Percentiles rank a stretch among this genome's conserved stretches.
Conservation (phyloP, 176 grass and related monocot genomes). For the Phyllostachys edulis region DNA sequence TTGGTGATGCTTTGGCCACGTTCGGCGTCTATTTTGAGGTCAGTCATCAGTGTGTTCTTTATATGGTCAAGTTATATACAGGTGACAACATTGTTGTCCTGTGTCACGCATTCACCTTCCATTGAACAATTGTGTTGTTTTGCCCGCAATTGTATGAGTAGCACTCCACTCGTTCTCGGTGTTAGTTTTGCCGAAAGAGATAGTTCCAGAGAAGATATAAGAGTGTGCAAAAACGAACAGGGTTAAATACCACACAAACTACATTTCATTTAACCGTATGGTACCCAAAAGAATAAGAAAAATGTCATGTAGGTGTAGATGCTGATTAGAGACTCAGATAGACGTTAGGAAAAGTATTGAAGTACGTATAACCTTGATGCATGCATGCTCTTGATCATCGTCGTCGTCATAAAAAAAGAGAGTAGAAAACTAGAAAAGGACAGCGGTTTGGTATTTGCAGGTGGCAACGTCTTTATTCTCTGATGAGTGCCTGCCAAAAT, state of each 20-base stretch:
- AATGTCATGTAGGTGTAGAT: background rate
- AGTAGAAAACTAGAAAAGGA: background rate
- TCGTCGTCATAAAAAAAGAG: background rate
- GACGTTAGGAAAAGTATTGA: constrained; percentile 33
- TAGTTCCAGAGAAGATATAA: background rate
- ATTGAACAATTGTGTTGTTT: background rate
- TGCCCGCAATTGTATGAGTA: background rate
- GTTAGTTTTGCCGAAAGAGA: background rate
- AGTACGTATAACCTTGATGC: background rate
- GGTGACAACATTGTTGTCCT: background rate
- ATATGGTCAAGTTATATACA: background rate
- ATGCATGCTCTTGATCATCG: background rate
- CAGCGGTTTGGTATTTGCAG: constrained; percentile 11
- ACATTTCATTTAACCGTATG: background rate
- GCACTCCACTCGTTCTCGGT: no score
- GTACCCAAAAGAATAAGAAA: background rate
- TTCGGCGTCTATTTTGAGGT: background rate
- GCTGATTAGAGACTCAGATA: background rate
- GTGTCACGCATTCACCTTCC: background rate
- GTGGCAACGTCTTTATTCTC: constrained; percentile 52
- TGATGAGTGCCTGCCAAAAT: background rate
- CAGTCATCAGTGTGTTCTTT: background rate
- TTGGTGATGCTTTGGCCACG: background rate
- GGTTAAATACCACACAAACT: background rate
- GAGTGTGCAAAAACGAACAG: background rate